Evolutionary conservation across 371 early-diverging fungal genomes (phyloP), one percentile per base, ranked within the genome.

Genomic region (Capillidium heterosporum): DNA sequence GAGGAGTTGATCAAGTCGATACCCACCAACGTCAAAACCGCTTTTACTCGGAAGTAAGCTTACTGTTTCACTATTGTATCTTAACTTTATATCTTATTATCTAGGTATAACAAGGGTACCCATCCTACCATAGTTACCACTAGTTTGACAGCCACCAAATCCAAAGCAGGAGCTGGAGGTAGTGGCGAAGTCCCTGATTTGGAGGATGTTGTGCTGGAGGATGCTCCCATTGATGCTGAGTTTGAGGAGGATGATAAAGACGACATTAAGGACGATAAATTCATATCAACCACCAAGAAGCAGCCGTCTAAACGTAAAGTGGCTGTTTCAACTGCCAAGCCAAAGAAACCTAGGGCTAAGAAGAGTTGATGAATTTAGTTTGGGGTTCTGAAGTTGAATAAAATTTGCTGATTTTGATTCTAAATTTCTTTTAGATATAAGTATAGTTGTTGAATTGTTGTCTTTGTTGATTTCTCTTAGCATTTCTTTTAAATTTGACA

Each of bases 41-140:
- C 82, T 0, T 89, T 99, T 62, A 98, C 94, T 0, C 67, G 76
- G 65, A 62, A 53, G 79, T 87, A 77, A 63, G 76, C 56, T 54
- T n/a, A 23, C 2, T 21, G 54, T 13, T 42, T 44, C 24, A n/a
- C n/a, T 46, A 43, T 27, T 41, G 10, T n/a, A 41, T 2, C 29
- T 44, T n/a, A 56, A 29, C 31, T 29, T 48, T 63, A 59, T 50
- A 31, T 53, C 13, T 52, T 57, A 21, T 44, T 58, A 59, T 53
- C 60, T 56, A 85, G 81, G 49, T 91, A 91, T 72, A 91, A 91
- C 63, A 68, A 75, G 40, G 47, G 55, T 19, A 50, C 58, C 23
- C 95, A 95, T 60, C 91, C 86, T 1, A 70, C 80, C 17, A 75
- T 87, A 7, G 78, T 80, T 63, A 67, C 69, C 26, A 47, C 72